Evolutionary conservation across 257 asterid genomes (phyloP), one percentile per base, ranked within the genome.

Genomic region (Ligustrum vulgare): DNA sequence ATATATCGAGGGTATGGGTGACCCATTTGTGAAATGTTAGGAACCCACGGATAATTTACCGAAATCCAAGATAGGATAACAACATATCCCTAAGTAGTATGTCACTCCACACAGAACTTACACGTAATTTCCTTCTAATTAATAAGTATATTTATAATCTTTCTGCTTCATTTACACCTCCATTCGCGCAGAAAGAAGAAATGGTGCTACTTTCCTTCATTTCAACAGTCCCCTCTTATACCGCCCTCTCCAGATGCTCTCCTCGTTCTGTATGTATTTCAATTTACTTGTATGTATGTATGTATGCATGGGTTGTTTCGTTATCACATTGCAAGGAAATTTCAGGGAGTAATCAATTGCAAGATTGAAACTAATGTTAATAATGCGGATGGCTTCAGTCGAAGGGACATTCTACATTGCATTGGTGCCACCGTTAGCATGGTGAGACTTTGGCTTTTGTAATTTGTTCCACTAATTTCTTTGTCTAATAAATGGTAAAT

Each of bases 211-310:
- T 90, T 43, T 92, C 96, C 78, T 94, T 89, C 89, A 78, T 88
- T 76, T 91, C 97, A 66, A 87, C 98, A 12, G 71, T 91, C 15
- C 90, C 98, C 37, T 85, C 97, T 68, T 72, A 81, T 80, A 72
- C 67, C 79, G 58, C 80, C 33, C 66, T 80, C 47, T 78, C 87
- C 13, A 81, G 75, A 80, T 67, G 41, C 69, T 71, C 76, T 41
- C 67, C 20, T 58, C 93, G 79, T 78, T 8, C 31, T 60, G 64
- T 58, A 87, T 10, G 97, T 92, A 84, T 47, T 45, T 45, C 9
- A 22, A 18, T 74, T 25, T 15, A 32, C 39, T 15, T 12, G 60
- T 77, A 49, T 16, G 3, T 71, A 2, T 54, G 73, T 67, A 22
- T 41, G 8, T 39, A 4, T 25, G 10, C 49, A 28, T 62, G 49